These are phyloP conservation scores for Colletotrichum orchidophilum DNA, from an alignment of 2,329 filamentous ascomycete species.

Conservation along the genomic window DNA sequence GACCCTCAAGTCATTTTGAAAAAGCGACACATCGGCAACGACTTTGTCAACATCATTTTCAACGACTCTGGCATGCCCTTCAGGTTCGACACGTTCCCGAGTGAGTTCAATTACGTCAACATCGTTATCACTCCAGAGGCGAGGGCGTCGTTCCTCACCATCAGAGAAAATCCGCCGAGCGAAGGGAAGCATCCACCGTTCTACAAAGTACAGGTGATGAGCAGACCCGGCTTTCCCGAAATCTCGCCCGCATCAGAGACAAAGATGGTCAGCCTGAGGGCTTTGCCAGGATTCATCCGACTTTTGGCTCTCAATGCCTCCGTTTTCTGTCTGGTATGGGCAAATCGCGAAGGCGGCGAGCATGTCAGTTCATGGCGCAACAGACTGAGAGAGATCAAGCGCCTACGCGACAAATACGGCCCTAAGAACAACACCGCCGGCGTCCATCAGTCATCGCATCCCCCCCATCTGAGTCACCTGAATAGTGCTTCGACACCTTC, in stretches of 20 bases:
- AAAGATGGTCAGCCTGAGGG: conserved; percentile 86
- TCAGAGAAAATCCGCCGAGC: conserved; percentile 53
- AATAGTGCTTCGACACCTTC: conserved; percentile 39
- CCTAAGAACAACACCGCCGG: conserved; percentile 51
- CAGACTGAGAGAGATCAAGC: conserved; percentile 84
- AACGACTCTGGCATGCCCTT: conserved; percentile 95
- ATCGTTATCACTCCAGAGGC: conserved; percentile 95
- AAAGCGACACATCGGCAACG: conserved; percentile 96
- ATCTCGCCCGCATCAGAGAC: conserved; percentile 89
- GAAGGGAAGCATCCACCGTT: conserved; percentile 62
- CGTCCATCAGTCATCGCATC: conserved; percentile 35
- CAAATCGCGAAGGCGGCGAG: conserved; percentile 78
- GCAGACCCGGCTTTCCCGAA: conserved; percentile 87
- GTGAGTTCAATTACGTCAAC: conserved; percentile 95
- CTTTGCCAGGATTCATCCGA: conserved; percentile 85
- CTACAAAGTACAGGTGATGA: conserved; percentile 90
- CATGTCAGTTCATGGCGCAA: conserved; percentile 91
- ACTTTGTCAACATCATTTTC: conserved; percentile 98
- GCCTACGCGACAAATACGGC: conserved; percentile 76
- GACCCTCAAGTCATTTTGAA: conserved; percentile 84
- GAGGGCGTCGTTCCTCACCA: conserved; percentile 77
- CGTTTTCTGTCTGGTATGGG: conserved; percentile 93
- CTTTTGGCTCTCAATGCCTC: conserved; percentile 92
- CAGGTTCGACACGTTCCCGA: conserved; percentile 90
- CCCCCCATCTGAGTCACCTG: conserved; percentile 38